Evolutionary conservation across 2,329 filamentous ascomycete species (phyloP).

Genomic region (Fusarium guadeloupense): DNA sequence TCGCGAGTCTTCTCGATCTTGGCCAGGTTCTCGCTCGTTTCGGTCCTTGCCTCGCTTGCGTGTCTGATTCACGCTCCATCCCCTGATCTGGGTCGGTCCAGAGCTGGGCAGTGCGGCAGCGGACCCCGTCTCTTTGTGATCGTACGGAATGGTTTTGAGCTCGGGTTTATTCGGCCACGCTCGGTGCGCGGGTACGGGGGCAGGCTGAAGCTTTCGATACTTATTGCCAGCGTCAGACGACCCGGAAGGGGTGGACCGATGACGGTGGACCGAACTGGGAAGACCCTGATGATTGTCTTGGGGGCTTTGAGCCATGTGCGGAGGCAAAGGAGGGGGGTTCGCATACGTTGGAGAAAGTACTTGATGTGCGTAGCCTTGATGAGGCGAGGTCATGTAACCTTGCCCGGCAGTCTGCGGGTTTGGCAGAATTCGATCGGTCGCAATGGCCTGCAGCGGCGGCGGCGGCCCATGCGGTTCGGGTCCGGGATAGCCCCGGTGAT

Average conservation of each 20-base stretch:
- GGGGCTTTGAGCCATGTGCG: conserved; percentile 48
- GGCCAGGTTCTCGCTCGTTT: conserved; percentile 46
- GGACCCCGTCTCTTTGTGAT: conserved; percentile 67
- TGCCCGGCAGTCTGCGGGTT: conserved; percentile 46
- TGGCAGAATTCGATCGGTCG: conserved; percentile 48
- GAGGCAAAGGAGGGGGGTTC: conserved; percentile 43
- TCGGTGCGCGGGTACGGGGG: conserved; percentile 62
- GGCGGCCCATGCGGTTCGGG: conserved; percentile 42
- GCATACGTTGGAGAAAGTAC: conserved; percentile 52
- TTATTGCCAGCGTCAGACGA: conserved; percentile 54
- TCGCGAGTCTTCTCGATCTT: conserved; percentile 52
- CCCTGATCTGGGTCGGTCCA: conserved; percentile 65
- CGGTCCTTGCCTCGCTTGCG: conserved; percentile 51
- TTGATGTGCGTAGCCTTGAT: conserved; percentile 46
- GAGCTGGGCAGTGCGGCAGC: conserved; percentile 64
- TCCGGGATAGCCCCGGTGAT: conserved; percentile 46
- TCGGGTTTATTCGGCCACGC: conserved; percentile 59
- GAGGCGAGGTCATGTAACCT: conserved; percentile 49
- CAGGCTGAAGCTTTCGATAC: conserved; percentile 68
- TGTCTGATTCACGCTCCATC: conserved; percentile 61
- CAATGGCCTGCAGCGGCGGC: conserved; percentile 45
- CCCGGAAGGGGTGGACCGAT: conserved; percentile 51
- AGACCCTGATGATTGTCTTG: conserved; percentile 48
- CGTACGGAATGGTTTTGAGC: conserved; percentile 67
- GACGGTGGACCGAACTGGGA: conserved; percentile 46